phyloP scores from a whole-genome alignment of 148 eudicot genomes.

The Euryodendron excelsum region DNA sequence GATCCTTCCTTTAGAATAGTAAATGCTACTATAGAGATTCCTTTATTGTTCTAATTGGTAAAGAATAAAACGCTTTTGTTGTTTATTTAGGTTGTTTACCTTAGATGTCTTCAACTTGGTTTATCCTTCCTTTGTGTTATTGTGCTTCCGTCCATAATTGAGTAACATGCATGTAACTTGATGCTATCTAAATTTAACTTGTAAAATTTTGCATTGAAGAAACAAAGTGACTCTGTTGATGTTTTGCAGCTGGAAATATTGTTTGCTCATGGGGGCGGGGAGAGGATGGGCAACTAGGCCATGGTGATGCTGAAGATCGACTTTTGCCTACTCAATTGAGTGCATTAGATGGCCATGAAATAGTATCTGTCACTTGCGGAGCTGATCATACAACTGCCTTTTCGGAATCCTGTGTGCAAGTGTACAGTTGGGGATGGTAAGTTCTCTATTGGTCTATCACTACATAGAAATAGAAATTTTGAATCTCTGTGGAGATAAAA shows the following conservation, averaged over 20 bases:
- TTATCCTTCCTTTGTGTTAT: neutral
- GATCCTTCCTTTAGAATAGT: neutral
- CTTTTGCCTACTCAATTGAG: conserved; percentile 73
- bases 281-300: conserved; percentile 98
- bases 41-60: no score
- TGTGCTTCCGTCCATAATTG: neutral
- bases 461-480: neutral
- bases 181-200: neutral
- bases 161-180: neutral
- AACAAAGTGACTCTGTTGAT: neutral
- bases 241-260: conserved; percentile 65
- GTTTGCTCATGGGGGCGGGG: conserved; percentile 99
- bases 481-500: neutral
- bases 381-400: conserved; percentile 93
- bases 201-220: neutral
- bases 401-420: no score
- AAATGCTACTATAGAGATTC: no score
- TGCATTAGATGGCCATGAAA: conserved; percentile 76
- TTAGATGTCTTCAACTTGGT: neutral
- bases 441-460: neutral
- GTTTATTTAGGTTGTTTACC: neutral
- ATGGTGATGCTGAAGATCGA: conserved; percentile 96
- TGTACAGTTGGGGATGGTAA: no score
- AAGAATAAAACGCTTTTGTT: neutral
- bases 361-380: conserved; percentile 78